Evolutionary conservation across 345 rosid species (phyloP), one percentile per base, ranked within the genome.

Genomic region (Arabidopsis arenosa): DNA sequence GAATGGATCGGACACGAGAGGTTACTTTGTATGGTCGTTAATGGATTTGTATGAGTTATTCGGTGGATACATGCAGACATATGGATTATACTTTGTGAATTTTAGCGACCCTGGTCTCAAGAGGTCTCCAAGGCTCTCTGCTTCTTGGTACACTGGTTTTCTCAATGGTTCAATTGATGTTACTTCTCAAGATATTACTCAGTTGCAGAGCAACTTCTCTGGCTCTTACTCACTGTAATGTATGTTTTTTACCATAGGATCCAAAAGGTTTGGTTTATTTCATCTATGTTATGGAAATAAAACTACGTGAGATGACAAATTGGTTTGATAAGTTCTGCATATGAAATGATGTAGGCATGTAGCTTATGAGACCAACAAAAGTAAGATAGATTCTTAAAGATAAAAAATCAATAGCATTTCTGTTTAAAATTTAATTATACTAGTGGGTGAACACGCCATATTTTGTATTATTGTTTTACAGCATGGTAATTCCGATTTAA

Each of bases 21-120:
- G 85, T 1, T 88, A 88, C 72, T 81, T 86, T 33, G 8, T 73
- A 39, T 84, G 92, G 92, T 83, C 92, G 3, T 57, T 85, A 65
- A 26, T 87, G 7, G 89, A 84, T 39, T 49, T 84, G 15, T 77
- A 70, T 26, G 87, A 88, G 72, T 21, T 86, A 35, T 23, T 3
- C 76, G 9, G 54, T 30, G 52, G 89, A 78, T 39, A 36, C 0
- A 7, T 32, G 37, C 0, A 28, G 74, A 23, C 26, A 23, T 23
- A 23, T 23, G 26, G 26, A 23, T 23, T 23, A 23, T 70, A 73
- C 78, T 80, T 83, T 39, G 88, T 86, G 26, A 85, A 87, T 69
- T 76, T 81, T 26, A 78, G 85, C 37, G 83, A 87, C 57, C 84
- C 82, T 4, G 75, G 57, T 7, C 75, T 66, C 63, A 23, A 23